A percentile compares a stretch with the other conserved stretches of the same genome.
These are phyloP conservation scores for Colletotrichum sp. DNA, from an alignment of 2,329 filamentous ascomycete species.

Conservation along the genomic window DNA sequence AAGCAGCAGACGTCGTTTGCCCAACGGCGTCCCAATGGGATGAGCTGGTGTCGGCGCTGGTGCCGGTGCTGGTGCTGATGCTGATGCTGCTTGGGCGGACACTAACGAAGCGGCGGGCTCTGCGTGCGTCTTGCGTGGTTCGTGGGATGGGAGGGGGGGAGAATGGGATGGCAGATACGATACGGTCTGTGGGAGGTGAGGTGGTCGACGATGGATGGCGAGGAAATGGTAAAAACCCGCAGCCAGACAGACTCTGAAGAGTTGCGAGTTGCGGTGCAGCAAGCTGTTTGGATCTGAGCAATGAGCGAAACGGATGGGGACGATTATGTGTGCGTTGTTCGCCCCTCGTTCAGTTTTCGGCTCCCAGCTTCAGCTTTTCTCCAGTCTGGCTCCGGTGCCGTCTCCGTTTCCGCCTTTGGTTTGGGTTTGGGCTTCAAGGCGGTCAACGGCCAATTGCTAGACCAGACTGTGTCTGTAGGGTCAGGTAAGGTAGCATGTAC, in stretches of 20 bases:
- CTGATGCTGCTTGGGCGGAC: background rate
- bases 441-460: constrained; percentile 2
- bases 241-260: background rate
- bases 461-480: background rate
- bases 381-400: background rate
- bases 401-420: background rate
- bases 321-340: constrained; percentile 19
- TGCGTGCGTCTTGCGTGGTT: background rate
- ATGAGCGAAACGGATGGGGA: constrained; percentile 1
- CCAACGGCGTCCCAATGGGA: constrained; percentile 18
- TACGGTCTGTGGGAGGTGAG: background rate
- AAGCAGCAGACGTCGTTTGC: constrained; percentile 6
- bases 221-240: background rate
- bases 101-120: background rate
- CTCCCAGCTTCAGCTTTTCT: background rate
- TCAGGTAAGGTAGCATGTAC: background rate
- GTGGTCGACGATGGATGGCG: background rate
- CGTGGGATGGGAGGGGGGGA: background rate
- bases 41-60: background rate
- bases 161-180: background rate
- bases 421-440: constrained; percentile 14
- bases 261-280: background rate
- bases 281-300: background rate
- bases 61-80: background rate
- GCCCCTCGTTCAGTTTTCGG: constrained; percentile 9